Evolutionary conservation across 2,329 filamentous ascomycete genomes (phyloP), one percentile per base, ranked within the genome.

Genomic region (Tolypocladium album): DNA sequence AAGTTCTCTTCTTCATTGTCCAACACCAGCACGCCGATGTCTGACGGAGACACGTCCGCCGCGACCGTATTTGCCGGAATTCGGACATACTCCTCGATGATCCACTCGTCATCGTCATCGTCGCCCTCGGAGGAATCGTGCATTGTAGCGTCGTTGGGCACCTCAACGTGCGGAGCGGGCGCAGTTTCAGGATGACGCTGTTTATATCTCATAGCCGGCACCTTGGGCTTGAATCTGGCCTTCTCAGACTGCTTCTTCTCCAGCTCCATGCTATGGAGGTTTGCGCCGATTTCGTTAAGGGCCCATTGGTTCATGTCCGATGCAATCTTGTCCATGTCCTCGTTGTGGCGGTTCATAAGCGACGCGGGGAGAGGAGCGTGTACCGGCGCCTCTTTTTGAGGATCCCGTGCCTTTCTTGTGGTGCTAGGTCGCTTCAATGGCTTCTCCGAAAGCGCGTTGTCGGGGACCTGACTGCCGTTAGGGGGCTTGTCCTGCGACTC

Each of bases 1-100:
- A 82, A 79, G 47, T 79, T 78, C 61, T 85, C 82, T n/a, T 82
- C 80, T 61, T 84, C 80, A 27, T 77, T 78, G 58, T 83, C 81
- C 56, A 86, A 78, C 8, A 84, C 80, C 58, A 86, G 69, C 42
- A 85, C 70, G 13, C 83, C 83, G 8, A 87, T 77, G 55, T 79
- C 79, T 34, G 80, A 76, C 0, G 79, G 75, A 9, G 74, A 71
- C 4, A 82, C 75, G 17, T 78, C 72, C 12, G 76, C 69, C 20
- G 75, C 75, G 61, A 85, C 73, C 34, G 75, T 75, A 60, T 78
- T 77, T 3, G 77, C 80, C 1, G 84, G 82, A 22, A 87, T 78
- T 42, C 85, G 83, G 58, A 86, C 76, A 65, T 88, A 88, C 47
- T 84, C 86, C 61, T 87, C 85, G 52, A 85, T 80, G 36, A 88